Base-by-base conservation (phyloP, 1,284 basidiomycete species). In the Wallemia ichthyophaga region DNA sequence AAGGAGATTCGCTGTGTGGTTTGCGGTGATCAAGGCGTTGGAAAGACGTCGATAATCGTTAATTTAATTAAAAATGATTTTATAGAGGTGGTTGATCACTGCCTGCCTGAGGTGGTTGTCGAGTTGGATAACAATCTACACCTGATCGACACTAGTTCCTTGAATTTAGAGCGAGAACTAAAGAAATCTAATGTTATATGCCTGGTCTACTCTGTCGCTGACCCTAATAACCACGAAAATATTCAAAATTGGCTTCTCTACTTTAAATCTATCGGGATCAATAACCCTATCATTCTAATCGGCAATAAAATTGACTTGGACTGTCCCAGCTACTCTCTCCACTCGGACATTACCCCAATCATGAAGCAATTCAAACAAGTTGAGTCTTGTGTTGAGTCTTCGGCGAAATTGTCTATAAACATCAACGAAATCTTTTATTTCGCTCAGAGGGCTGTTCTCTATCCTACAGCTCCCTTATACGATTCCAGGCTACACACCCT, bases 351-450 rank as follows among this genome's bases (percentile, higher is more conserved):
- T 63, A 72, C 84, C 60, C 89, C 89, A 27, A 86, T 95, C 62
- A 94, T 94, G 89, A 82, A 83, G 64, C 88, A 94, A 69, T 94
- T 91, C 78, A 95, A 95, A 77, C 88, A 92, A 77, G 88, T 96
- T 58, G 91, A 98, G 70, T 96, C 92, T 25, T 96, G 91, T 66
- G 85, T 98, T 28, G 92, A 96, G 72, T 94, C 89, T 68, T 92
- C 87, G 11, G 89, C 91, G 0, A 81, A 83, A 65, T 73, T 83
- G 58, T 82, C 85, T 24, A 70, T 91, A 62, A 98, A 98, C 71
- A 83, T 98, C 58, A 91, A 88, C 27, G 92, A 95, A 70, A 87
- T 95, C n/a, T 94, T 98, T 73, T 96, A 94, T 71, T 96, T 95
- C 70, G 92, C 94, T 0, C 92, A 95, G 71, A 96, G 95, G 69